A percentile compares a stretch with the other conserved stretches of the same genome.
phyloP scores from a whole-genome alignment of 768 basidiomycete species.

The Boletellus sp. region DNA sequence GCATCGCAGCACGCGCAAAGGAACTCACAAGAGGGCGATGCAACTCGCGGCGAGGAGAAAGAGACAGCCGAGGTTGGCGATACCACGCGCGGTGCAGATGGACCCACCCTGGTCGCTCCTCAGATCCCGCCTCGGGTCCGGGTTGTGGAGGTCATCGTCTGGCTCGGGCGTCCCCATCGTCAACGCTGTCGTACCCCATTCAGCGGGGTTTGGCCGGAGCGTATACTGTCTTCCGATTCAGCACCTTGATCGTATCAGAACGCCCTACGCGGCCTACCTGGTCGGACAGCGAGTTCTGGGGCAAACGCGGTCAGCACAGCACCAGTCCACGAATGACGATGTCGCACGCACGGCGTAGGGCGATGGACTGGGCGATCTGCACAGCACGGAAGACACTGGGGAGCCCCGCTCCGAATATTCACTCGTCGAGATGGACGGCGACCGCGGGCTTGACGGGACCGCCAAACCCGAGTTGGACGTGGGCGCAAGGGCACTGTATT shows the following conservation, averaged over 20 bases:
- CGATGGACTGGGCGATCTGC: constrained; percentile 28
- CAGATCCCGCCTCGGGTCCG: constrained; percentile 51
- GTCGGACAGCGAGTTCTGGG: constrained; percentile 28
- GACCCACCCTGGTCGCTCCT: constrained; percentile 54
- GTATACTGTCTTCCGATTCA: constrained; percentile 32
- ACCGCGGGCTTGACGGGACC: constrained; percentile 15
- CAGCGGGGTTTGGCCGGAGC: constrained; percentile 41
- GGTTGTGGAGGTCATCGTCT: constrained; percentile 65
- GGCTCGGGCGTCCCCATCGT: constrained; percentile 45
- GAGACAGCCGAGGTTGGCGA: constrained; percentile 67
- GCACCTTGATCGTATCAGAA: background rate
- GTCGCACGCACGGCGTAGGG: constrained; percentile 22
- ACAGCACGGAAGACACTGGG: constrained; percentile 6
- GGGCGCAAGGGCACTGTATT: constrained; percentile 27
- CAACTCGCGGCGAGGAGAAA: constrained; percentile 47
- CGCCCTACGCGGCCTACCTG: constrained; percentile 10
- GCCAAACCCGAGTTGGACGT: constrained; percentile 21
- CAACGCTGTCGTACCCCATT: constrained; percentile 47
- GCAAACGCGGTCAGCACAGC: background rate
- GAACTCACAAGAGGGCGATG: constrained; percentile 55
- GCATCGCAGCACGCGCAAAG: background rate
- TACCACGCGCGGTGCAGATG: constrained; percentile 58
- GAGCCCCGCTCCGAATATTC: constrained; percentile 16
- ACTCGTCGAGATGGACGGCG: constrained; percentile 20
- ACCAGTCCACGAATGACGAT: background rate